phyloP scores from a whole-genome alignment of 1,284 basidiomycete species.

The Anthracocystis panici-leucophaei region DNA sequence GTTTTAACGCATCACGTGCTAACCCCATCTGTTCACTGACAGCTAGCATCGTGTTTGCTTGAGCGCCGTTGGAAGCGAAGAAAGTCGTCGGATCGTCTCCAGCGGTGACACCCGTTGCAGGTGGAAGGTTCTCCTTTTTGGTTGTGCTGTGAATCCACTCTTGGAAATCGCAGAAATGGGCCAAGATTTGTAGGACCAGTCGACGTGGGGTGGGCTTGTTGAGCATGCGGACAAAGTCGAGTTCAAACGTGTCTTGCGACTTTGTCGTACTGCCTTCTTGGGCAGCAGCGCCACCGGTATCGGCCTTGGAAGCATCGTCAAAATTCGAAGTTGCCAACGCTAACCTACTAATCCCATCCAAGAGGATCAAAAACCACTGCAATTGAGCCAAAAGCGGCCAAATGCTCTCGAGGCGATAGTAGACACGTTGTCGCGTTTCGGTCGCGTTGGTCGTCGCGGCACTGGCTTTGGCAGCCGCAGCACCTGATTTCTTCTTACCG shows the following conservation, averaged over 20 bases:
- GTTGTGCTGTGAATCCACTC: conserved; percentile 39
- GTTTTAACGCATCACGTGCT: conserved; percentile 32
- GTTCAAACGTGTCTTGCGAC: conserved; percentile 10
- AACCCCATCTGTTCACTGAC: conserved; percentile 50
- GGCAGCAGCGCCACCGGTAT: not conserved
- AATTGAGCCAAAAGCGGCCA: conserved; percentile 49
- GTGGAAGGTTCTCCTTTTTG: conserved; percentile 37
- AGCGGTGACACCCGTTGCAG: conserved; percentile 6
- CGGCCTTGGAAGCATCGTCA: not conserved
- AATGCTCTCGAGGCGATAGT: conserved; percentile 46
- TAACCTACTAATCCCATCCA: conserved; percentile 34
- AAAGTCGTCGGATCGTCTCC: conserved; percentile 18
- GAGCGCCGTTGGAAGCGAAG: conserved; percentile 12
- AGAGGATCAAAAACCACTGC: conserved; percentile 40
- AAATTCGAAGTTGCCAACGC: conserved; percentile 19
- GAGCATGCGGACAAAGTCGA: conserved; percentile 33
- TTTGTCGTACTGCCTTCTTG: not conserved
- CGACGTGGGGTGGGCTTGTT: conserved; percentile 41
- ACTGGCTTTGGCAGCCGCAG: conserved; percentile 12
- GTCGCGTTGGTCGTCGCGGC: not conserved
- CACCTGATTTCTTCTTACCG: conserved; percentile 27
- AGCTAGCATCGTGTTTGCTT: conserved; percentile 16
- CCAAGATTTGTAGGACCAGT: conserved; percentile 28
- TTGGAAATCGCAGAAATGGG: conserved; percentile 44
- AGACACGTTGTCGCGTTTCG: conserved; percentile 26